phyloP scores from a whole-genome alignment of 2,329 filamentous ascomycete species.

The Didymella keratinophila region DNA sequence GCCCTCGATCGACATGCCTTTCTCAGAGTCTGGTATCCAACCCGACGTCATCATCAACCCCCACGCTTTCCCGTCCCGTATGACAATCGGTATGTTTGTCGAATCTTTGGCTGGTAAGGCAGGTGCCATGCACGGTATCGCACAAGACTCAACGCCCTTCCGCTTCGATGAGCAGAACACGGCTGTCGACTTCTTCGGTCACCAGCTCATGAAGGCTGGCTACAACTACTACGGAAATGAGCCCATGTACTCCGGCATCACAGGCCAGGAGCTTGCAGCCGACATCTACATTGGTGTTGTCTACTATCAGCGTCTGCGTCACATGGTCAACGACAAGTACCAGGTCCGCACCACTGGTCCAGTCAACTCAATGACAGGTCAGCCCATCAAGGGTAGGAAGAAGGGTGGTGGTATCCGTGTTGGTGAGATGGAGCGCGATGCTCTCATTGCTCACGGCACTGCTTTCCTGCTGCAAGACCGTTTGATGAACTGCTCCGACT shows the following conservation, averaged over 20 bases:
- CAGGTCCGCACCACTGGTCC: slow-evolving; percentile 96
- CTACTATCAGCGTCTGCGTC: slow-evolving; percentile 95
- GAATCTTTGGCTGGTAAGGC: slow-evolving; percentile 96
- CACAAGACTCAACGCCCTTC: slow-evolving; percentile 95
- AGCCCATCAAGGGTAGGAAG: slow-evolving; percentile 96
- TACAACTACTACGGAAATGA: slow-evolving; percentile 99
- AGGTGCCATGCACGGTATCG: slow-evolving; percentile 91
- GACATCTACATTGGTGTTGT: slow-evolving; percentile 98
- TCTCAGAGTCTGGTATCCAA: slow-evolving; percentile 94
- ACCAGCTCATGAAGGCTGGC: slow-evolving; percentile 92
- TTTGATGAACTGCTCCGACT: slow-evolving; percentile 96
- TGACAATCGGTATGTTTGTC: slow-evolving; percentile 99
- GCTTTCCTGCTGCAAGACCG: slow-evolving; percentile 95
- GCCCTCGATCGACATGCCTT: slow-evolving; percentile 93
- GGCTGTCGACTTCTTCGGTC: slow-evolving; percentile 91
- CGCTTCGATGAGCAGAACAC: slow-evolving; percentile 92
- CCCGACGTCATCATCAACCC: slow-evolving; percentile 99
- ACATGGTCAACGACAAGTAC: slow-evolving; percentile 99
- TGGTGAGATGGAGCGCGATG: slow-evolving; percentile 98
- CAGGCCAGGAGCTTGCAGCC: slow-evolving; percentile 88
- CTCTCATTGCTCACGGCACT: slow-evolving; percentile 91
- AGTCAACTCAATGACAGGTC: slow-evolving; percentile 86
- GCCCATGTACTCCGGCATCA: slow-evolving; percentile 98
- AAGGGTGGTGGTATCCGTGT: slow-evolving; percentile 98
- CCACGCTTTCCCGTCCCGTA: slow-evolving; percentile 97